phyloP scores from a whole-genome alignment of 805 yeast genomes.

The Naumovozyma castellii region DNA sequence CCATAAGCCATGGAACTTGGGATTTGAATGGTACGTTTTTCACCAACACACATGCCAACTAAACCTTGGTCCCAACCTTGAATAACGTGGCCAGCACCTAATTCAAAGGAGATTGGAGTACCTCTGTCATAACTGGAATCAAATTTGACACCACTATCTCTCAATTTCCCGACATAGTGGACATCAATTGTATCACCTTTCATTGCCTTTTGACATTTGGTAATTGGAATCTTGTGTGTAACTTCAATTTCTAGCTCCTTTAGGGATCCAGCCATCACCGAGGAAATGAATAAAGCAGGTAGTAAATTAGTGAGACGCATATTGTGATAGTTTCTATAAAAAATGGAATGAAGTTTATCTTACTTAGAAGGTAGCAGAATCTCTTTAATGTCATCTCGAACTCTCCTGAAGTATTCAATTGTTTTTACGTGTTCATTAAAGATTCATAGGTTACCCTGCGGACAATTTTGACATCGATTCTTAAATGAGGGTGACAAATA shows the following conservation, averaged over 20 bases:
- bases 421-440: too few relatives aligned
- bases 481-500: too few relatives aligned
- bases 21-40: conserved; percentile 66
- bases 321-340: background rate
- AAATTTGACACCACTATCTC: conserved; percentile 54
- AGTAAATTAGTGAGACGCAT: conserved; percentile 6
- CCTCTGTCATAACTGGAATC: conserved; percentile 64
- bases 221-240: conserved; percentile 38
- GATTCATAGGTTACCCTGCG: too few relatives aligned
- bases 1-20: conserved; percentile 81
- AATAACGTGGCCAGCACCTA: conserved; percentile 77
- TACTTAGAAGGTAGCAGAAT: too few relatives aligned
- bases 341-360: too few relatives aligned
- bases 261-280: conserved; percentile 18
- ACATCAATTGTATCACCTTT: conserved; percentile 63
- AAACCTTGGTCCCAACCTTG: conserved; percentile 89
- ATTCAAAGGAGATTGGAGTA: conserved; percentile 56
- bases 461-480: too few relatives aligned
- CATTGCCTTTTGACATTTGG: conserved; percentile 48
- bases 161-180: conserved; percentile 68
- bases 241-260: conserved; percentile 33
- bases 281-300: conserved; percentile 2
- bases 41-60: conserved; percentile 79
- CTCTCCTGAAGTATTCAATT: too few relatives aligned
- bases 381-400: too few relatives aligned